These are phyloP conservation scores for Metarhizium robertsii DNA, from an alignment of 2,329 filamentous ascomycete genomes.

Conservation along the genomic window DNA sequence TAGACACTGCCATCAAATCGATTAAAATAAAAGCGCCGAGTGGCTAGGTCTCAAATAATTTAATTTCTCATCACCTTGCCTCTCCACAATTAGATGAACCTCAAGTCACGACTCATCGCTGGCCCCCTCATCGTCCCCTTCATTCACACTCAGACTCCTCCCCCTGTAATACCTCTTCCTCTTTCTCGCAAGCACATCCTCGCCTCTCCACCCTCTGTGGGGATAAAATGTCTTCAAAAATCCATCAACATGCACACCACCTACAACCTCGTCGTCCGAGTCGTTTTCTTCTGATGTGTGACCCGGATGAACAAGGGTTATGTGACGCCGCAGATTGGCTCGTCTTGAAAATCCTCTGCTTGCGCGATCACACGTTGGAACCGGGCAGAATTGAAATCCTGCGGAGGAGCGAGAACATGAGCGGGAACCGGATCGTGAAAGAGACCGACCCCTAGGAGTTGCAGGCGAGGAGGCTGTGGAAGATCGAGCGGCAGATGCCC, in stretches of 20 bases:
- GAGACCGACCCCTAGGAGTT: conserved; percentile 1
- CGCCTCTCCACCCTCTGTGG: conserved; percentile 37
- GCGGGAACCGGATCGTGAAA: conserved; percentile 12
- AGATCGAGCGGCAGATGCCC: conserved; percentile 7
- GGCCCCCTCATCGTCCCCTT: background rate
- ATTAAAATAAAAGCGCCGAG: too few relatives aligned
- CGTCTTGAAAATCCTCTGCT: conserved; percentile 25
- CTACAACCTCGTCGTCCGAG: conserved; percentile 45
- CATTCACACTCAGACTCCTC: conserved; percentile 6
- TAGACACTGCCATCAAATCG: too few relatives aligned
- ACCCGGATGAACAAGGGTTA: conserved; percentile 29
- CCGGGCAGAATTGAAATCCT: conserved; percentile 26
- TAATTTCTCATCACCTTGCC: too few relatives aligned
- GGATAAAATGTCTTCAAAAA: conserved; percentile 50
- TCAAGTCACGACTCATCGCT: background rate
- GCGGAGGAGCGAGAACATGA: conserved; percentile 22
- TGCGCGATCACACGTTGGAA: conserved; percentile 26
- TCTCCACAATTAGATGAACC: background rate
- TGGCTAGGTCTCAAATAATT: too few relatives aligned
- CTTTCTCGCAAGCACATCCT: conserved; percentile 20
- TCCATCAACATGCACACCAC: conserved; percentile 59
- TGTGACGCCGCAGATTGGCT: conserved; percentile 27
- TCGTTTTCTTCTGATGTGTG: conserved; percentile 25
- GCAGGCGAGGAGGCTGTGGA: conserved; percentile 4
- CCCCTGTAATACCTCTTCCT: conserved; percentile 17